These are phyloP conservation scores for Coniochaeta sp. DNA, from an alignment of 2,329 filamentous ascomycete genomes.

Conservation along the genomic window DNA sequence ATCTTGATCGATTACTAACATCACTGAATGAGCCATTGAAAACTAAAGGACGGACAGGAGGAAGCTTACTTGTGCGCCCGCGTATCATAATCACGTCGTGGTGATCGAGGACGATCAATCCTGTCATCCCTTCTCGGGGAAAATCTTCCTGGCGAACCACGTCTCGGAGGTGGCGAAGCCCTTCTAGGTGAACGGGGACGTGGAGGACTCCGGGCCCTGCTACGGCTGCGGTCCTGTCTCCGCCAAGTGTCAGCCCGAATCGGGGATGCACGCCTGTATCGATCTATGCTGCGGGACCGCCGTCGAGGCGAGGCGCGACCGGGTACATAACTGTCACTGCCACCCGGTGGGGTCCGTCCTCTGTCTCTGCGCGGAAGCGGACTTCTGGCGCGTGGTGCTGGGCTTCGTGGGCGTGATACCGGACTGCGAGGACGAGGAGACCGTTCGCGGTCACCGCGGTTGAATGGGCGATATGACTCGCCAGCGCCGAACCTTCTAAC, in stretches of 20 bases:
- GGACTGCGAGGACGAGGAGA: constrained; percentile 13
- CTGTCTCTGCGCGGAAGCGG: constrained; percentile 21
- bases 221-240: constrained; percentile 30
- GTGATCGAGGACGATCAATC: constrained; percentile 29
- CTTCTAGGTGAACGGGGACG: constrained; percentile 23
- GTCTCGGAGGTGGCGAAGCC: constrained; percentile 21
- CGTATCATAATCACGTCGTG: constrained; percentile 28
- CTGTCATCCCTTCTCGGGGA: constrained; percentile 30
- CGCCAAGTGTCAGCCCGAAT: constrained; percentile 26
- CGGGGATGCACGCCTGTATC: constrained; percentile 28
- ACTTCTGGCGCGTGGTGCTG: constrained; percentile 15
- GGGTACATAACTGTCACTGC: constrained; percentile 33
- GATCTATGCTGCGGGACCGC: constrained; percentile 32
- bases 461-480: constrained; percentile 53
- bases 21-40: not conserved
- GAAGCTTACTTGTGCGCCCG: constrained; percentile 23
- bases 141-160: constrained; percentile 17
- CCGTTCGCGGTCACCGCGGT: constrained; percentile 29
- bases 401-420: constrained; percentile 10
- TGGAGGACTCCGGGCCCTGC: constrained; percentile 25
- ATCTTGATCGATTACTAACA: constrained; percentile 38
- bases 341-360: constrained; percentile 18
- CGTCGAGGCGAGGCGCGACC: constrained; percentile 29
- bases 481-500: constrained; percentile 55
- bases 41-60: constrained; percentile 7